Conservation (phyloP, 352 stramenopile species). For the Globisporangium iwayamae region DNA sequence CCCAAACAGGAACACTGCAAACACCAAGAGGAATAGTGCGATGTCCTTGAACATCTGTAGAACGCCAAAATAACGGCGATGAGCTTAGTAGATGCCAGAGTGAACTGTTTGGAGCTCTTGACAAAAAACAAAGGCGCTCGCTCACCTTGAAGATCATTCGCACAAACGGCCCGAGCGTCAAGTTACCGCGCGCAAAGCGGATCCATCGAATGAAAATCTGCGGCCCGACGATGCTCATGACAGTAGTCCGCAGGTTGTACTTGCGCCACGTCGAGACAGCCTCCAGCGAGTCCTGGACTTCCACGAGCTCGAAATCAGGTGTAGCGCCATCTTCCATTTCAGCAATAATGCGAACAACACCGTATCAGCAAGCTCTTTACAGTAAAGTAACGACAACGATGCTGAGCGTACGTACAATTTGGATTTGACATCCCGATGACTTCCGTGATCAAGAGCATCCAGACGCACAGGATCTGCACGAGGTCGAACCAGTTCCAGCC, state of each 20-base stretch:
- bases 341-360: background rate
- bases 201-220: conserved; percentile 84
- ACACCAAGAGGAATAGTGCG: conserved; percentile 68
- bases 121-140: background rate
- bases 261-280: conserved; percentile 42
- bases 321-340: conserved; percentile 9
- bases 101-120: background rate
- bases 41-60: conserved; percentile 82
- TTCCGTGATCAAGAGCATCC: conserved; percentile 57
- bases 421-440: conserved; percentile 34
- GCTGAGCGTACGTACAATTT: conserved; percentile 20
- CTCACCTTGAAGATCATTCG: conserved; percentile 83
- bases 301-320: conserved; percentile 48
- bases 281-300: conserved; percentile 66
- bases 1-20: conserved; percentile 64
- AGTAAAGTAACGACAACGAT: background rate
- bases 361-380: background rate
- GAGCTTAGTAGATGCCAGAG: background rate
- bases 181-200: conserved; percentile 69
- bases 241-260: conserved; percentile 71
- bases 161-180: conserved; percentile 67
- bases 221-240: conserved; percentile 75
- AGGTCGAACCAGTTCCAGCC: conserved; percentile 81
- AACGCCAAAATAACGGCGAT: background rate
- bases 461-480: conserved; percentile 68